Evolutionary conservation across 164 flowering plant genomes (phyloP).

Genomic region (Magnolia sinica): DNA sequence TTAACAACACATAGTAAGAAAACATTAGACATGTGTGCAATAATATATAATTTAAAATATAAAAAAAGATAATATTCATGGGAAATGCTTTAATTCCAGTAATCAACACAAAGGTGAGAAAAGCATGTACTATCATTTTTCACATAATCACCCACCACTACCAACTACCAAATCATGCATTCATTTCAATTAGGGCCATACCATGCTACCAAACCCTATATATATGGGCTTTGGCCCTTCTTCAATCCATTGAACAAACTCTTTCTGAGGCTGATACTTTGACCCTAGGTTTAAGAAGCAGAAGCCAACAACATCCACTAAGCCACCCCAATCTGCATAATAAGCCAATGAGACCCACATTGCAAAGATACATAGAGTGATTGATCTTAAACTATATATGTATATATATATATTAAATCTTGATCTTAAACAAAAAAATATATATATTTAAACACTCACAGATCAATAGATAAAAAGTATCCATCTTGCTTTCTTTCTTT

Average conservation of each 20-base stretch:
- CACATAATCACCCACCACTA: background rate
- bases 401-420: no score
- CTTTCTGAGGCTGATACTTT: constrained; percentile 61
- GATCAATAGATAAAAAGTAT: no score
- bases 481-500: no score
- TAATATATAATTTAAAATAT: no score
- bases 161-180: background rate
- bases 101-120: no score
- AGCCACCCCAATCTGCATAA: constrained; percentile 81
- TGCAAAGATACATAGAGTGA: background rate
- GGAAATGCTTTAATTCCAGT: background rate
- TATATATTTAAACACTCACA: no score
- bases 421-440: no score
- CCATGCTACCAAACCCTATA: constrained; percentile 99
- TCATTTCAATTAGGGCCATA: constrained; percentile 32
- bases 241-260: constrained; percentile 62
- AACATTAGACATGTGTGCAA: background rate
- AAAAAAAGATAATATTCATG: background rate
- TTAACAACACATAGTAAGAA: background rate
- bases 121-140: background rate
- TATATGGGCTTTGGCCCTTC: constrained; percentile 73
- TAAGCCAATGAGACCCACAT: background rate
- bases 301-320: constrained; percentile 93
- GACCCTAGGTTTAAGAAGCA: constrained; percentile 81
- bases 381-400: no score